phyloP scores from a whole-genome alignment of 345 rosid genomes.

The Populus davidiana region DNA sequence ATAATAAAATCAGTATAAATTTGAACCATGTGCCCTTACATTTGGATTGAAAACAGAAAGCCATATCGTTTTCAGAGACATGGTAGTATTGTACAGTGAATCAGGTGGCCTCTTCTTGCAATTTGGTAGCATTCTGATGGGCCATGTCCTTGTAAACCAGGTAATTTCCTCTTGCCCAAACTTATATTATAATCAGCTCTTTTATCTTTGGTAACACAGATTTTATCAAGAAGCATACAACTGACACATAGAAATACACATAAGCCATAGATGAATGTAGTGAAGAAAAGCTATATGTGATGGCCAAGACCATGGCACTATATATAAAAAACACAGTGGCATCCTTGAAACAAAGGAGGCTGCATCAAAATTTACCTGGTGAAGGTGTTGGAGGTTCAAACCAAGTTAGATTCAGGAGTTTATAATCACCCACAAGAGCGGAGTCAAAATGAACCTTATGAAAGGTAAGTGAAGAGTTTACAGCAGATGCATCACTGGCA shows the following conservation, averaged over 20 bases:
- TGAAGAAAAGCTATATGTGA: neutral
- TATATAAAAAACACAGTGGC: neutral
- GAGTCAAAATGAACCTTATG: conserved; percentile 70
- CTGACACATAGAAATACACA: neutral
- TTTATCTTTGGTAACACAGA: neutral
- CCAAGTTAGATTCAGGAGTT: conserved; percentile 85
- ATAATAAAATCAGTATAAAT: neutral
- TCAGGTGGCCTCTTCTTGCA: neutral
- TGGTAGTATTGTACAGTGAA: neutral
- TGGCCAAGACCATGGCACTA: conserved; percentile 7
- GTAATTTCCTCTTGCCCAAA: neutral
- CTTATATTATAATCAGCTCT: neutral
- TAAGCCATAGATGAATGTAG: no score
- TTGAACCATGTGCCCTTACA: neutral
- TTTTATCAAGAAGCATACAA: neutral
- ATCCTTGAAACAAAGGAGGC: conserved; percentile 5
- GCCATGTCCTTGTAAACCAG: neutral
- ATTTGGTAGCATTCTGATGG: neutral
- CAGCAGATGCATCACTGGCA: conserved; percentile 58
- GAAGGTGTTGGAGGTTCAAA: conserved; percentile 72
- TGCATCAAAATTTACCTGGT: conserved; percentile 49
- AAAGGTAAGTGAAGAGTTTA: conserved; percentile 67
- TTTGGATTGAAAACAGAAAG: neutral
- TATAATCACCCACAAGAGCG: conserved; percentile 72
- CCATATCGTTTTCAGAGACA: neutral